Evolutionary conservation across 1,284 basidiomycete species (phyloP).

Genomic region (Melanopsichium pennsylvanicum): DNA sequence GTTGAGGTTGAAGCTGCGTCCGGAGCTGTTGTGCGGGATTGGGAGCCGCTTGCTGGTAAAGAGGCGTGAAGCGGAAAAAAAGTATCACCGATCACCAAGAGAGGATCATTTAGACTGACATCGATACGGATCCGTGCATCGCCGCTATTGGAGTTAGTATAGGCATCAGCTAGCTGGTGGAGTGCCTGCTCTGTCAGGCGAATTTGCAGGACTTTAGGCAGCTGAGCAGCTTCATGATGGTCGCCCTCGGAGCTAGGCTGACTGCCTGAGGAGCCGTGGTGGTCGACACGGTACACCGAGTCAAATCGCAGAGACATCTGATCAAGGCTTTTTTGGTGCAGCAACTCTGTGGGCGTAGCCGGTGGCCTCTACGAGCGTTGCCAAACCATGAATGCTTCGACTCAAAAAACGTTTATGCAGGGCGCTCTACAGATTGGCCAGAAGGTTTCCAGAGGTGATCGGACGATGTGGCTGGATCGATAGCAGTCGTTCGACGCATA

Average conservation of each 20-base stretch:
- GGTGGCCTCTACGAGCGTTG: neutral
- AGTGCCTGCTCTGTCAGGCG: conserved; percentile 33
- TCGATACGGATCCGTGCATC: conserved; percentile 20
- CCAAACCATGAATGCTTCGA: neutral
- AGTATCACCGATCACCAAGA: conserved; percentile 22
- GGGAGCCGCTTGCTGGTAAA: conserved; percentile 2
- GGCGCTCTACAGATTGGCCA: too few species aligned
- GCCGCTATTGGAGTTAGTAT: neutral
- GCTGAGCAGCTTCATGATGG: neutral
- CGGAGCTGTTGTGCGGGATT: neutral
- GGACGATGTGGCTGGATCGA: too few species aligned
- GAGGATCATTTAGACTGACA: conserved; percentile 15
- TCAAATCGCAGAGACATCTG: conserved; percentile 35
- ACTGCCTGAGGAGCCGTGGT: neutral
- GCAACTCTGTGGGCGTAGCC: too few species aligned
- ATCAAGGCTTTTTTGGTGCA: too few species aligned
- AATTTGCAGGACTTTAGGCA: conserved; percentile 27
- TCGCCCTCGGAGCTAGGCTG: neutral
- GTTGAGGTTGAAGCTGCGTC: conserved; percentile 16
- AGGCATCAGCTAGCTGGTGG: conserved; percentile 21
- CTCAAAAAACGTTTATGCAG: too few species aligned
- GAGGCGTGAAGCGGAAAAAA: conserved; percentile 25
- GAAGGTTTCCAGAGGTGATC: too few species aligned
- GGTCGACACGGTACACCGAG: conserved; percentile 32
- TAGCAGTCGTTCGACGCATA: too few species aligned